Conservation (phyloP, 768 basidiomycete species). For the Naematelia aurantialba region DNA sequence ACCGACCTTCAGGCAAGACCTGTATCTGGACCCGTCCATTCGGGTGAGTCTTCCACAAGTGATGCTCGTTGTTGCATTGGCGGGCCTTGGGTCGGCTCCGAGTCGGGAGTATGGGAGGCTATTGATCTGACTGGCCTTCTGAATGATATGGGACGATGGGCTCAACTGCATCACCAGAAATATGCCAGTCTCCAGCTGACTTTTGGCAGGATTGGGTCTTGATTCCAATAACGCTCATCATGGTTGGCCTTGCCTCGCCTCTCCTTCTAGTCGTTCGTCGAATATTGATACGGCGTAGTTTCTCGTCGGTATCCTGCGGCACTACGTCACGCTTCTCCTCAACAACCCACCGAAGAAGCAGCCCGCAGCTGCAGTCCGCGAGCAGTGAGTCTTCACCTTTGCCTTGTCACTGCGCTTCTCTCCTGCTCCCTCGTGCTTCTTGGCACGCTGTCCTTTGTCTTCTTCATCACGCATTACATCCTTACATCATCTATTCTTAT, state of each 20-base stretch:
- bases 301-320: conserved; percentile 83
- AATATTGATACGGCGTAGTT: conserved; percentile 58
- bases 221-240: conserved; percentile 94
- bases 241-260: conserved; percentile 59
- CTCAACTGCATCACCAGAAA: too few species aligned
- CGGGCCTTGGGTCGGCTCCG: too few species aligned
- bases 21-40: conserved; percentile 91
- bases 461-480: too few species aligned
- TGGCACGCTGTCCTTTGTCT: conserved; percentile 1
- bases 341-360: conserved; percentile 79
- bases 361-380: conserved; percentile 71
- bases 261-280: not conserved
- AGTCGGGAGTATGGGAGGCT: too few species aligned
- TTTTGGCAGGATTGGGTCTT: conserved; percentile 57
- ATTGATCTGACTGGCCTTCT: too few species aligned
- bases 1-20: conserved; percentile 49
- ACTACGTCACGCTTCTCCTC: conserved; percentile 83
- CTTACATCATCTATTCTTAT: conserved; percentile 3
- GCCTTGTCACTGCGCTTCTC: conserved; percentile 15
- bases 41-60: conserved; percentile 62
- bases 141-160: too few species aligned
- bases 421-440: not conserved
- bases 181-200: too few species aligned
- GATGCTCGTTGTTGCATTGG: too few species aligned
- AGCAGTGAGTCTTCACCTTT: conserved; percentile 67